phyloP scores from a whole-genome alignment of 164 flowering plant species.

The Chimonanthus praecox region DNA sequence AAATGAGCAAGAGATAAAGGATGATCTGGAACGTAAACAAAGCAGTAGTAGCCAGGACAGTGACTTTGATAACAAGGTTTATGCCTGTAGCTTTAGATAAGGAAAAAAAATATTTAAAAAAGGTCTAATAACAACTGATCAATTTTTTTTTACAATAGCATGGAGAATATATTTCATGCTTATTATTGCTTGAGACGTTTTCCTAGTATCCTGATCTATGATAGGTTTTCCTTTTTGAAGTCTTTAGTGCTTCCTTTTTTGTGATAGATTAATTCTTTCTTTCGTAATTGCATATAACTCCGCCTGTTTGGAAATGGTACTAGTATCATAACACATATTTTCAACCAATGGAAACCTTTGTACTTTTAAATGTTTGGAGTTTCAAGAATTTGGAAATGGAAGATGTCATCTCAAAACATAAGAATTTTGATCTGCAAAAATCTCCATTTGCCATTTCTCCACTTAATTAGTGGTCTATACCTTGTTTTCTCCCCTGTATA shows the following conservation, averaged over 20 bases:
- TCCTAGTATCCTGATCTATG: neutral
- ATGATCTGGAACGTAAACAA: constrained; percentile 42
- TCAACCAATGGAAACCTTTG: neutral
- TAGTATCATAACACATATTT: neutral
- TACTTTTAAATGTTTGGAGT: neutral
- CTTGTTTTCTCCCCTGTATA: neutral
- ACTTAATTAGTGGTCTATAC: neutral
- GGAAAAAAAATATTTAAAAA: too few relatives aligned
- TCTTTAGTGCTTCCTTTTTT: neutral
- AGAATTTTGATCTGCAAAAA: neutral
- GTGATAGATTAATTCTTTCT: neutral
- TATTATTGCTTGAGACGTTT: neutral
- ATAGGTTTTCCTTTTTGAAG: neutral
- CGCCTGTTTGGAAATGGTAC: too few relatives aligned
- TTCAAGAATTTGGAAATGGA: neutral
- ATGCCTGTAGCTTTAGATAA: constrained; percentile 1
- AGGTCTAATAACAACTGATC: too few relatives aligned
- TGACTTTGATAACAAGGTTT: constrained; percentile 37
- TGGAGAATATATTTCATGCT: neutral
- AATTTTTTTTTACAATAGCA: neutral
- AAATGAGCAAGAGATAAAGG: constrained; percentile 44
- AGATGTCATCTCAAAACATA: neutral
- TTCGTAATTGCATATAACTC: too few relatives aligned
- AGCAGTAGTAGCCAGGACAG: constrained; percentile 29
- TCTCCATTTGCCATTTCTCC: neutral